Evolutionary conservation across 2,329 filamentous ascomycete genomes (phyloP).

Genomic region (Ophiostoma sp.): DNA sequence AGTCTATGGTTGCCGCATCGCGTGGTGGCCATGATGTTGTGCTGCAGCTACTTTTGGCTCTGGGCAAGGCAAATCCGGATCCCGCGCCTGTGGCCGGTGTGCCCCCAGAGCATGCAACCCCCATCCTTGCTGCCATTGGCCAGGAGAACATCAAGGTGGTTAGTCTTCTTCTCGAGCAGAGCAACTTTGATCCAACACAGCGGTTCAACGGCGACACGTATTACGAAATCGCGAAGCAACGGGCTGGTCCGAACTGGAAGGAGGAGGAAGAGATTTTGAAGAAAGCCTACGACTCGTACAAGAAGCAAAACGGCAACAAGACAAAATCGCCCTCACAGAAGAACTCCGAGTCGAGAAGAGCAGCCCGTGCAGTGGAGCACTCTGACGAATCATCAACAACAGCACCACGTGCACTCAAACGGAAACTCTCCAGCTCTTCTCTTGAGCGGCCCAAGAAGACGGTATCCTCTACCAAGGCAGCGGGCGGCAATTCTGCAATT

Average conservation of each 20-base stretch:
- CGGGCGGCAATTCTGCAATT: constrained; percentile 33
- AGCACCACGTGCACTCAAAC: constrained; percentile 39
- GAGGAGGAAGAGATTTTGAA: constrained; percentile 80
- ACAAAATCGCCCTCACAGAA: constrained; percentile 46
- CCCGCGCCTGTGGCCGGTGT: constrained; percentile 59
- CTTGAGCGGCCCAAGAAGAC: constrained; percentile 43
- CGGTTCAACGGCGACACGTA: constrained; percentile 74
- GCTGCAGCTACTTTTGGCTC: constrained; percentile 68
- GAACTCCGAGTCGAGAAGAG: constrained; percentile 42
- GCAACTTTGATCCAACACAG: constrained; percentile 74
- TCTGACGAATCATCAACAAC: constrained; percentile 38
- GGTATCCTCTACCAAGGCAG: constrained; percentile 30
- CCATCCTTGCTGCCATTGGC: constrained; percentile 90
- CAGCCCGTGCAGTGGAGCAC: constrained; percentile 41
- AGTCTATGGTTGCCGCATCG: constrained; percentile 84
- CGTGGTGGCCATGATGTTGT: constrained; percentile 87
- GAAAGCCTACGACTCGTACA: constrained; percentile 63
- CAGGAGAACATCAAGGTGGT: constrained; percentile 82
- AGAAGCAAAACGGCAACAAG: constrained; percentile 45
- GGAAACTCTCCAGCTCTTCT: constrained; percentile 46
- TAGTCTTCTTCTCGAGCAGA: constrained; percentile 69
- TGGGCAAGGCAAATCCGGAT: constrained; percentile 62
- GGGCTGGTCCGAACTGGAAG: constrained; percentile 82
- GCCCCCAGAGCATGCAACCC: constrained; percentile 71
- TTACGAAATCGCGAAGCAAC: constrained; percentile 76